phyloP scores from a whole-genome alignment of 495 filamentous ascomycete genomes.

The Neurospora sp. region DNA sequence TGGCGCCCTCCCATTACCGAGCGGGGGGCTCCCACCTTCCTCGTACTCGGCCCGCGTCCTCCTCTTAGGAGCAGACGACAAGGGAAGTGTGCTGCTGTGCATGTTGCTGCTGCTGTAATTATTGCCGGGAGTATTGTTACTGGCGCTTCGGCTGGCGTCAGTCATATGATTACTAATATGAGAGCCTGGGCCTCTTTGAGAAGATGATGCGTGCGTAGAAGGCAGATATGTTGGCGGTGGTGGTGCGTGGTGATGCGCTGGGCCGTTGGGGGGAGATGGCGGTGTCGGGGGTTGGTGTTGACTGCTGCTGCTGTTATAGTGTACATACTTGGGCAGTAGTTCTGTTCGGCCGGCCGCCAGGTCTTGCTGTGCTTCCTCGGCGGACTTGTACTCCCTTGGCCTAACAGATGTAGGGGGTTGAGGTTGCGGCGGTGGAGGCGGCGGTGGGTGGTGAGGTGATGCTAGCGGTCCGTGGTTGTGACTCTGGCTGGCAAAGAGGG shows the following conservation, averaged over 20 bases:
- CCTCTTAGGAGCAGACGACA: conserved; percentile 38
- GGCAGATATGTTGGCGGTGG: background rate
- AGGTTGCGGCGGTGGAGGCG: conserved; percentile 26
- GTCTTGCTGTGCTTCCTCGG: conserved; percentile 86
- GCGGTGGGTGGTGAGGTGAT: conserved; percentile 56
- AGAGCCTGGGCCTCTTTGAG: conserved; percentile 7
- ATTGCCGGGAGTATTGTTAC: conserved; percentile 9
- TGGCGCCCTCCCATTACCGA: conserved; percentile 51
- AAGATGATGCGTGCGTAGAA: conserved; percentile 9
- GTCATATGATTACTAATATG: conserved; percentile 9
- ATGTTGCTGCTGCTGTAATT: conserved; percentile 4
- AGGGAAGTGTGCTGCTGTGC: background rate
- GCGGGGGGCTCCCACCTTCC: conserved; percentile 69
- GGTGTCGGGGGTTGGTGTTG: conserved; percentile 77
- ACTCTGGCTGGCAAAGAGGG: conserved; percentile 26
- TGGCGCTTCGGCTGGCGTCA: conserved; percentile 39
- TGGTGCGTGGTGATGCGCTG: background rate
- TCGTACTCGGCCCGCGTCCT: conserved; percentile 83
- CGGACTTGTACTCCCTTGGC: conserved; percentile 82
- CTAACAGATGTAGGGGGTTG: conserved; percentile 41
- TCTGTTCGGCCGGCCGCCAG: conserved; percentile 87
- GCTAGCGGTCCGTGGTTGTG: conserved; percentile 48
- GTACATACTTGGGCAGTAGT: conserved; percentile 81
- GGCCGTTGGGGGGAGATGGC: conserved; percentile 55
- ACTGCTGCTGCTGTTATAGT: conserved; percentile 74